Base-by-base conservation (phyloP, 1,284 basidiomycete species). In the Naganishia cerealis region DNA sequence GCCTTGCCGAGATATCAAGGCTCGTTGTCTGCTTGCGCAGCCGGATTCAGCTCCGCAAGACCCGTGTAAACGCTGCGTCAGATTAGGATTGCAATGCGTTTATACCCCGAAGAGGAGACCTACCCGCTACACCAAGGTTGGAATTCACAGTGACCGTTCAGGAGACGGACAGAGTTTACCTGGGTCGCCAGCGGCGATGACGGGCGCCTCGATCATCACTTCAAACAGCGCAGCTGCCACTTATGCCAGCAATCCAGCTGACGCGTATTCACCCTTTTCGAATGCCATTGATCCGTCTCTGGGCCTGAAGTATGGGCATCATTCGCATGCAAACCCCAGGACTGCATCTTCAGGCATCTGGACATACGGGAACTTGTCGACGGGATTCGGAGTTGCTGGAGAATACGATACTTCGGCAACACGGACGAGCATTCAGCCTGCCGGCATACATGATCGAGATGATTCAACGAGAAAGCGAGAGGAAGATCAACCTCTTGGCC, bases 41-140 rank as follows among this genome's bases (percentile, higher is more conserved):
- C 66, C 66, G 38, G 29, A n/a, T 9, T 59, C 66, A n/a, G 66
- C 12, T 6, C 66, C 66, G 21, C 57, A 67, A 57, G 66, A 67
- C 24, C 57, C 66, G 3, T 67, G 66, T 52, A 43, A 59, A 29
- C 48, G 66, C 21, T 67, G 66, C 50, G 52, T 58, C 39, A 50
- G 58, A 33, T 21, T 67, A 16, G 50, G 50, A 43, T 24, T 67
- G 5, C 48, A 43, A 36, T 67, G 66, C 52, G 66, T 61, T 2
- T 67, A 67, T 52, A 67, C 57, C 26, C 66, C 56, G 15, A 67
- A 67, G 33, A 16, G 66, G n/a, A 42, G 57, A 55, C 66, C 66
- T n/a, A 53, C 57, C 40, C 33, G 58, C 9, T 54, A 57, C 15
- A 52, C 39, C 0, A 57, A 61, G 38, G 50, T 56, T 9, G 54